Conservation (phyloP, 306 rosid genomes). For the Spatholobus suberectus region DNA sequence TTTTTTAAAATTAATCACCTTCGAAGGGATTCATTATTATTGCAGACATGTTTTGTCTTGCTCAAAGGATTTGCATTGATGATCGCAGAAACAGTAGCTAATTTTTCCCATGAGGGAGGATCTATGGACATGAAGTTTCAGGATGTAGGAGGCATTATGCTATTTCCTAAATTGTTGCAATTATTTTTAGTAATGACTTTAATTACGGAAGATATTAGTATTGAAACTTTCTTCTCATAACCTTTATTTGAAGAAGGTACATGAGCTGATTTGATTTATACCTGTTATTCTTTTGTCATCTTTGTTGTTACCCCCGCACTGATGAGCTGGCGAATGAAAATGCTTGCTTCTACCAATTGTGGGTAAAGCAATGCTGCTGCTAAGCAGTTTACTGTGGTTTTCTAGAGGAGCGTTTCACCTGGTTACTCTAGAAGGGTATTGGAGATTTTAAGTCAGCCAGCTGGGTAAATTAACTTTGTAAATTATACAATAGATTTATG, state of each 20-base stretch:
- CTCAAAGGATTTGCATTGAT: slow-evolving; percentile 55
- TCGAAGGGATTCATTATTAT: slow-evolving; percentile 61
- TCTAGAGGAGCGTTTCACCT: background rate
- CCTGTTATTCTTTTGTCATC: background rate
- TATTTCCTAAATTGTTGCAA: slow-evolving; percentile 46
- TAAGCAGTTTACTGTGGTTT: background rate
- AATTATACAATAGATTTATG: no score
- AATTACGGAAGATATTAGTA: slow-evolving; percentile 49
- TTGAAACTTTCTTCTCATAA: slow-evolving; percentile 38
- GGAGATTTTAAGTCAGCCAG: background rate
- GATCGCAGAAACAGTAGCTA: slow-evolving; percentile 55
- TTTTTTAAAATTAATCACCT: slow-evolving; percentile 57
- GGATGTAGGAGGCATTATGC: slow-evolving; percentile 53
- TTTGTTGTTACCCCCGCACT: slow-evolving; percentile 5
- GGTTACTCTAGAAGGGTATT: background rate
- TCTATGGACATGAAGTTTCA: slow-evolving; percentile 51
- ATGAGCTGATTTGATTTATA: slow-evolving; percentile 41
- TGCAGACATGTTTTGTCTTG: slow-evolving; percentile 58
- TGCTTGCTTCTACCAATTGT: slow-evolving; percentile 8
- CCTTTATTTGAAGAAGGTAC: slow-evolving; percentile 56
- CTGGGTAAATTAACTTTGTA: no score
- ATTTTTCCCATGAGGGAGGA: slow-evolving; percentile 57
- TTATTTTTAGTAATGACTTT: slow-evolving; percentile 55
- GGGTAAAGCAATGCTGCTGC: background rate
- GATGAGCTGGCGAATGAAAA: slow-evolving; percentile 16